Evolutionary conservation across 768 basidiomycete genomes (phyloP), one percentile per base, ranked within the genome.

Genomic region (Naganishia vaughanmartiniae): DNA sequence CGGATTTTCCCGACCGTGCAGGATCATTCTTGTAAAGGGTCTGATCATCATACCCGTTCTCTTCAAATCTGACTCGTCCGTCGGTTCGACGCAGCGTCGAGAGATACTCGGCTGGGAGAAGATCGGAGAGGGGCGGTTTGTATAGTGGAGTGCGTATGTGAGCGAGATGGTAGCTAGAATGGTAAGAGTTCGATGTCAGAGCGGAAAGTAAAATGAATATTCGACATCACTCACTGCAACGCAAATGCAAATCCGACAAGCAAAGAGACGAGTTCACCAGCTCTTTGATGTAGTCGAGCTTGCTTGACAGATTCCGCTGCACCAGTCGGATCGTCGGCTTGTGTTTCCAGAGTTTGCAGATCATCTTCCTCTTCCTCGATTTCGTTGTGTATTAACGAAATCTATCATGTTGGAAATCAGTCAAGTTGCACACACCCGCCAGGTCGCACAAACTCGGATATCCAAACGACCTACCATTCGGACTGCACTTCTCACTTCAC

Each of bases 161-260:
- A 42, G 76, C 74, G 4, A 81, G 69, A 65, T 81, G 80, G 70
- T 80, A 76, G 48, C 80, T 81, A 56, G n/a, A 48, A 28, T 48
- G 21, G 33, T 21, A 10, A 54, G 24, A 30, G 34, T 15, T 42
- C 15, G 56, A 42, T 24, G 15, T 21, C 30, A n/a, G 56, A 42
- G 36, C 2, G 24, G 14, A 31, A 9, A 30, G 31, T 21, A 30
- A 7, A 2, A 30, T 28, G 10, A 17, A 3, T n/a, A 3, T 24
- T 1, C 7, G 48, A 9, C 48, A 24, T 3, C n/a, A 75, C 78
- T 51, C 65, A 81, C 80, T 81, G 79, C 33, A 81, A 51, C 0
- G 80, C 80, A 54, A 80, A 80, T 5, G 75, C 77, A 58, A 79
- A 81, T 4, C 77, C 80, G 0, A 77, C 76, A 21, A 81, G 31